Conservation (phyloP, 2,329 filamentous ascomycete genomes). For the Colletotrichum sp. region DNA sequence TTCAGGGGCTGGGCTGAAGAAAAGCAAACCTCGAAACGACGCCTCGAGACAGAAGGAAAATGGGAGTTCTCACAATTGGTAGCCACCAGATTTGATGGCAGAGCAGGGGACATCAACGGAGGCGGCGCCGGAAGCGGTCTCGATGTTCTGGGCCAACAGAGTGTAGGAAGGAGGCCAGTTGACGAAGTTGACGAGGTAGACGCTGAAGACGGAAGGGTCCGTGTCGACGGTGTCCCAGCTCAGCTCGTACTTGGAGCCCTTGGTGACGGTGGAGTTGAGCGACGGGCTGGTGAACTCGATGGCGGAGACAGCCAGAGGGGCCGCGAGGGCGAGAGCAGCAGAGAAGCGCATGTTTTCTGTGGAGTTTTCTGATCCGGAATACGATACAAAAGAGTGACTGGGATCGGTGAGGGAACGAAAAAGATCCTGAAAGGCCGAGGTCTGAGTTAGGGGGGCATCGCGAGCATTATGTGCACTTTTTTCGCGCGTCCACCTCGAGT, state of each 20-base stretch:
- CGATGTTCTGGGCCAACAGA: constrained; percentile 37
- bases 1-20: background rate
- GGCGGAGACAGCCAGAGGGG: constrained; percentile 32
- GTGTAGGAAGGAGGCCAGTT: constrained; percentile 46
- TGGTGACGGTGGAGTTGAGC: constrained; percentile 39
- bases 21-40: background rate
- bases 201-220: constrained; percentile 41
- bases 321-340: constrained; percentile 31
- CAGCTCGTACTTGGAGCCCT: constrained; percentile 36
- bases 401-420: constrained; percentile 10
- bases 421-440: background rate
- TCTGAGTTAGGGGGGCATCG: background rate
- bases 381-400: constrained; percentile 17
- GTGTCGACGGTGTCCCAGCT: constrained; percentile 44
- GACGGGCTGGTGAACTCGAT: constrained; percentile 34
- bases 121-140: constrained; percentile 32
- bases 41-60: constrained; percentile 10
- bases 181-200: constrained; percentile 50
- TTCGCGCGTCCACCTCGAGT: background rate
- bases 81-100: constrained; percentile 38
- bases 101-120: constrained; percentile 43
- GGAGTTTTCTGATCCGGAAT: constrained; percentile 4
- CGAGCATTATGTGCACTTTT: constrained; percentile 15
- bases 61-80: constrained; percentile 35
- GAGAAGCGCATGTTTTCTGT: constrained; percentile 28